Base-by-base conservation (phyloP, 768 basidiomycete genomes). In the Phylloporus sp. region DNA sequence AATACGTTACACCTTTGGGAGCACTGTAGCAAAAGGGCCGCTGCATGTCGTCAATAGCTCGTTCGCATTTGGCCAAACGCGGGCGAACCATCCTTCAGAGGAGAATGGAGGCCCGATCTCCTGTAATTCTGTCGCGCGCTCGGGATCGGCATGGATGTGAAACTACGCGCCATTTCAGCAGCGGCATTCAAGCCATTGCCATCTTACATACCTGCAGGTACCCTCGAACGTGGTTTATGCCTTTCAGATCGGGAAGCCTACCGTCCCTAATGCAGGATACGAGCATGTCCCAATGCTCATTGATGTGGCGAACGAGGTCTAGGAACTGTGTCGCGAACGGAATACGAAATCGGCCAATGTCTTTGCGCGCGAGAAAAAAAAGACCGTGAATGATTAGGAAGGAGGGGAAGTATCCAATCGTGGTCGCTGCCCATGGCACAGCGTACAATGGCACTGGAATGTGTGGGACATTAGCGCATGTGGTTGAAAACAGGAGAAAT, bases 311-410 rank as follows among this genome's bases (percentile, higher is more conserved):
- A 29, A 49, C 20, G 7, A 61, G 34, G 18, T 61, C 51, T 5
- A 38, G 14, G 15, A 61, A 60, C 5, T 22, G 11, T 4, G 33
- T 34, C 5, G 33, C 46, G 18, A 57, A 55, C 11, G 28, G 20
- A 10, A 45, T 27, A 9, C 21, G 34, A 8, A 50, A 37, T 34
- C 34, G 45, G 34, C 56, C 50, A 21, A 56, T 18, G 13, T 42
- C 46, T 6, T 22, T 29, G 32, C 49, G 17, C 4, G 33, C 31
- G 24, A 60, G 53, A 20, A 36, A 49, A 38, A 60, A 60, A 36
- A 60, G 36, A 4, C 29, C 50, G 6, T 60, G 51, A 9, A 57
- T 50, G 18, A 47, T 21, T 10, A 60, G 34, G 22, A 53, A 55
- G 6, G 53, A 52, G n/a, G 31, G 32, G 29, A 53, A 49, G 28